Conservation (phyloP, 257 asterid species). For the Salvia splendens region DNA sequence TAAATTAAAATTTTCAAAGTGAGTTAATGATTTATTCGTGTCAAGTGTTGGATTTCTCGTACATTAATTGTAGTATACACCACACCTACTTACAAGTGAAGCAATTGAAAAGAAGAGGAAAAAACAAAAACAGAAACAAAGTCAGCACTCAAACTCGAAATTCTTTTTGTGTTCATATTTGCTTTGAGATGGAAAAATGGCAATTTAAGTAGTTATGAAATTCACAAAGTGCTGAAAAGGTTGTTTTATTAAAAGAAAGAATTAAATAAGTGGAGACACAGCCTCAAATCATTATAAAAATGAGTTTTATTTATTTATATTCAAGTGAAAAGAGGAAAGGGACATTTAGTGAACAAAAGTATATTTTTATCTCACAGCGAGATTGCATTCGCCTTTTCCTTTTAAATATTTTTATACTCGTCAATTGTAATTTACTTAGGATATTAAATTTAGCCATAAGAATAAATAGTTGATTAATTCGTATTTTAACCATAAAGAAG, state of each 20-base stretch:
- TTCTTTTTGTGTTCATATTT: constrained; percentile 30
- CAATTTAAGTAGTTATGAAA: constrained; percentile 22
- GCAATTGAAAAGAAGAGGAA: constrained; percentile 6
- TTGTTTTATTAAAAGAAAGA: not conserved
- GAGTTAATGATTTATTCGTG: constrained; percentile 19
- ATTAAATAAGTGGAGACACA: constrained; percentile 35
- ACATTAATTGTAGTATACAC: constrained; percentile 11
- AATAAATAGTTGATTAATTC: too few relatives aligned
- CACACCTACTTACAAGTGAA: constrained; percentile 34
- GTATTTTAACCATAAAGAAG: too few relatives aligned
- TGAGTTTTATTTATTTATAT: constrained; percentile 22
- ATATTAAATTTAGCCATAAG: too few relatives aligned
- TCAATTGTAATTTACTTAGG: too few relatives aligned
- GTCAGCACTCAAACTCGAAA: constrained; percentile 10
- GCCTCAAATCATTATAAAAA: constrained; percentile 31
- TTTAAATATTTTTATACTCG: constrained; percentile 27
- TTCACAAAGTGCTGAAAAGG: constrained; percentile 27
- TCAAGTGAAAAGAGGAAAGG: constrained; percentile 18
- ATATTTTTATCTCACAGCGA: constrained; percentile 38
- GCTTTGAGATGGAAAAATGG: constrained; percentile 26
- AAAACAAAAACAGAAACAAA: not conserved
- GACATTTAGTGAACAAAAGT: constrained; percentile 33
- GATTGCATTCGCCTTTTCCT: constrained; percentile 32
- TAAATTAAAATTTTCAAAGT: not conserved
- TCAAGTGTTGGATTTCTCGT: constrained; percentile 29